phyloP scores from a whole-genome alignment of 108 stramenopile genomes.

The Skeletonema grethae region DNA sequence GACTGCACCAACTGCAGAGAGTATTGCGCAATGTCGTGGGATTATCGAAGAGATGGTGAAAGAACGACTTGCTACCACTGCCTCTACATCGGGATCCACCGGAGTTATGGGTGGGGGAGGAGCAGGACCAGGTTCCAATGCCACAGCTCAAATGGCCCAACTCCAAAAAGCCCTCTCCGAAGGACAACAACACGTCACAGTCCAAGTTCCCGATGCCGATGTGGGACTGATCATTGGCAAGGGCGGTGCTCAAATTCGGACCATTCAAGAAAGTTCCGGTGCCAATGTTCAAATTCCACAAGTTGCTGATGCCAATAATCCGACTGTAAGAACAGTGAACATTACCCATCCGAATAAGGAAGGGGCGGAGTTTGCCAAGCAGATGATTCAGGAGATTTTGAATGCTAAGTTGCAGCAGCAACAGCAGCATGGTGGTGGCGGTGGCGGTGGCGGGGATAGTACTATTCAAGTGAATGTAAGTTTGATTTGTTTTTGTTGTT shows the following conservation, averaged over 20 bases:
- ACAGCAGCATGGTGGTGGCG: slow-evolving; percentile 26
- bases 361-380: slow-evolving; percentile 80
- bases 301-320: slow-evolving; percentile 73
- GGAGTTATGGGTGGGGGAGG: slow-evolving; percentile 1
- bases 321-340: slow-evolving; percentile 66
- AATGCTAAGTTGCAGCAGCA: slow-evolving; percentile 23
- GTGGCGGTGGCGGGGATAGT: slow-evolving; percentile 40
- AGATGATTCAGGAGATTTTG: slow-evolving; percentile 56
- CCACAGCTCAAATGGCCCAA: slow-evolving; percentile 55
- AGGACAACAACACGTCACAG: slow-evolving; percentile 74
- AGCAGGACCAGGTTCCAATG: slow-evolving; percentile 36
- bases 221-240: slow-evolving; percentile 98
- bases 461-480: slow-evolving; percentile 76
- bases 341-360: slow-evolving; percentile 82
- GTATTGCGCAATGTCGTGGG: slow-evolving; percentile 72
- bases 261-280: slow-evolving; percentile 91
- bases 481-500: slow-evolving; percentile 12
- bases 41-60: slow-evolving; percentile 84
- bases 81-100: slow-evolving; percentile 6
- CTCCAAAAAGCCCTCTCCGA: slow-evolving; percentile 71
- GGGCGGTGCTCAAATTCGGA: slow-evolving; percentile 90
- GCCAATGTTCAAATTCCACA: slow-evolving; percentile 93
- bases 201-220: slow-evolving; percentile 86
- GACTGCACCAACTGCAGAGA: slow-evolving; percentile 65
- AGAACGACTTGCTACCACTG: slow-evolving; percentile 62